phyloP scores from a whole-genome alignment of 805 yeast genomes.

The Kazachstania taianensis region DNA sequence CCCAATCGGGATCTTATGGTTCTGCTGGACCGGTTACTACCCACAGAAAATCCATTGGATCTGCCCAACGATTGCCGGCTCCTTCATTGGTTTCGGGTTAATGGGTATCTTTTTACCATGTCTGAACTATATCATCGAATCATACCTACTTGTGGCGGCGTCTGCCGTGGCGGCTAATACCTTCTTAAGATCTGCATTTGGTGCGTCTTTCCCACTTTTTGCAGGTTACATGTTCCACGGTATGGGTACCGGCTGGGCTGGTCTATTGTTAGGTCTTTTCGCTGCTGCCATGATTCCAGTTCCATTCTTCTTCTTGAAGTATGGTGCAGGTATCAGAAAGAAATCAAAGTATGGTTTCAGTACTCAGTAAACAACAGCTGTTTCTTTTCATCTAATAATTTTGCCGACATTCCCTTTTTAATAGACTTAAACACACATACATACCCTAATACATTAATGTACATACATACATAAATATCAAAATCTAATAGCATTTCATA shows the following conservation, averaged over 20 bases:
- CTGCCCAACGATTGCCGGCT: conserved; percentile 61
- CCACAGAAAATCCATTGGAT: conserved; percentile 66
- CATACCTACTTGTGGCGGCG: conserved; percentile 63
- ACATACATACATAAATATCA: too few species aligned
- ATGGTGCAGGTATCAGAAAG: conserved; percentile 46
- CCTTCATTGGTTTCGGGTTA: conserved; percentile 58
- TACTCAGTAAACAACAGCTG: too few species aligned
- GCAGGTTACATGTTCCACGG: conserved; percentile 58
- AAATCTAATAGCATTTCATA: too few species aligned
- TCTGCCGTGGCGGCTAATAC: conserved; percentile 72
- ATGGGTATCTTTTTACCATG: conserved; percentile 59
- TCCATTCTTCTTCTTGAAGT: conserved; percentile 54
- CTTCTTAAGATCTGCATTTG: conserved; percentile 55
- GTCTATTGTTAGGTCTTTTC: conserved; percentile 55
- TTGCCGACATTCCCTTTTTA: too few species aligned
- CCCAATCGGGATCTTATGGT: conserved; percentile 76
- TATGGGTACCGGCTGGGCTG: conserved; percentile 74
- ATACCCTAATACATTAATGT: too few species aligned
- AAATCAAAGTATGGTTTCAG: conserved; percentile 46
- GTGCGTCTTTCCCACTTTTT: conserved; percentile 64
- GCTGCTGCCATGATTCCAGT: conserved; percentile 51
- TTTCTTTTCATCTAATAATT: too few species aligned
- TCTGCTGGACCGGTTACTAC: conserved; percentile 81
- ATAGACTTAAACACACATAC: too few species aligned
- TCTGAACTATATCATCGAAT: conserved; percentile 62